Evolutionary conservation across 2,329 filamentous ascomycete species (phyloP).

Genomic region (Didymella pinodella): DNA sequence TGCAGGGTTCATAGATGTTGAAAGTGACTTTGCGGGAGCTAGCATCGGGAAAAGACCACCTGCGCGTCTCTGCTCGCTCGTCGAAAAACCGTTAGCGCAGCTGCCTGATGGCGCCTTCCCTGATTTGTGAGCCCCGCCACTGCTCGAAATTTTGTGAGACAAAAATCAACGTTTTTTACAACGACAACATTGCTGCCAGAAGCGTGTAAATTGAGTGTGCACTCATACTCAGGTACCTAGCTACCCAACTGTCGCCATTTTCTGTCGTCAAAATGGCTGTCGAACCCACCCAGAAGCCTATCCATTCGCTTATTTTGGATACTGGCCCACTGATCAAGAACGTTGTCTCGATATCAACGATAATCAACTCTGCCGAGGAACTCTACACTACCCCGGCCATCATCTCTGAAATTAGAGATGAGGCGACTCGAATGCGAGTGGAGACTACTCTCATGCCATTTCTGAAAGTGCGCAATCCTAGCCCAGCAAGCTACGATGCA

Average conservation of each 20-base stretch:
- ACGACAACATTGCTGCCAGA: slow-evolving; percentile 6
- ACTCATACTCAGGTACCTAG: slow-evolving; percentile 10
- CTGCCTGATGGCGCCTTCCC: background rate
- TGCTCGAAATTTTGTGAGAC: slow-evolving; percentile 27
- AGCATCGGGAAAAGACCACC: slow-evolving; percentile 8
- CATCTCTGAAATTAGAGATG: slow-evolving; percentile 85
- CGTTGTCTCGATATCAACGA: slow-evolving; percentile 81
- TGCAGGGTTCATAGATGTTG: slow-evolving; percentile 17
- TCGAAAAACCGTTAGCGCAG: slow-evolving; percentile 8
- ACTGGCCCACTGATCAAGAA: slow-evolving; percentile 94
- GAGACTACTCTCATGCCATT: slow-evolving; percentile 89
- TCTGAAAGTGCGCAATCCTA: slow-evolving; percentile 76
- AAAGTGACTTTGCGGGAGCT: slow-evolving; percentile 18
- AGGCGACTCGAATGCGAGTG: slow-evolving; percentile 78
- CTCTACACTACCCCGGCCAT: slow-evolving; percentile 79
- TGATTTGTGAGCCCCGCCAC: slow-evolving; percentile 24
- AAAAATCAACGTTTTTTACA: slow-evolving; percentile 3
- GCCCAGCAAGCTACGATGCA: slow-evolving; percentile 77
- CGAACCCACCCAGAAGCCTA: slow-evolving; percentile 63
- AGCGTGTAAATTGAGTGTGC: background rate
- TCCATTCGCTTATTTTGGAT: slow-evolving; percentile 87
- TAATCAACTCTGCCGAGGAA: slow-evolving; percentile 75
- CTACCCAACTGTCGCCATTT: slow-evolving; percentile 20
- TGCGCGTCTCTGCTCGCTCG: slow-evolving; percentile 14
- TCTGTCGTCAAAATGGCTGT: slow-evolving; percentile 32